These are phyloP conservation scores for Sextonia rubra DNA, from an alignment of 164 flowering plant genomes.

Conservation along the genomic window DNA sequence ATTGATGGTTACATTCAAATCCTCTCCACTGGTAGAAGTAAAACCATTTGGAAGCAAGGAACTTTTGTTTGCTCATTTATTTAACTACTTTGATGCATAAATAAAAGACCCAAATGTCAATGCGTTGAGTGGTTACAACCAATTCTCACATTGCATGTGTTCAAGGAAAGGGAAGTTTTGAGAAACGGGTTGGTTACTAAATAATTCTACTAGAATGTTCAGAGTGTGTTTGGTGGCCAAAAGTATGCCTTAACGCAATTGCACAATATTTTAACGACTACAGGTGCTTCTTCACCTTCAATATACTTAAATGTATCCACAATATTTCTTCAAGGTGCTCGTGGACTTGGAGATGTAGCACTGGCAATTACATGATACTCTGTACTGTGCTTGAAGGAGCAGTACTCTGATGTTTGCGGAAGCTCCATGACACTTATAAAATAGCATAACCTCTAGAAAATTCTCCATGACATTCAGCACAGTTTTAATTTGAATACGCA, in stretches of 20 bases:
- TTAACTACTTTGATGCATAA: conserved; percentile 43
- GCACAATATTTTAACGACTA: conserved; percentile 30
- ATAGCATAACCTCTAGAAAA: not conserved
- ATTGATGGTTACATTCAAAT: conserved; percentile 39
- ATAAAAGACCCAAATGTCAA: conserved; percentile 33
- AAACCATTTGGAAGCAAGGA: conserved; percentile 30
- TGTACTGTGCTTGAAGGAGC: not conserved
- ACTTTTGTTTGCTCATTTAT: conserved; percentile 39
- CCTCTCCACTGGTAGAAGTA: conserved; percentile 32
- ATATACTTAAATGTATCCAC: too few species aligned
- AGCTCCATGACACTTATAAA: not conserved
- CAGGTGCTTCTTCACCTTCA: too few species aligned
- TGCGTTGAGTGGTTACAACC: conserved; percentile 3
- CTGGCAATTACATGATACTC: too few species aligned
- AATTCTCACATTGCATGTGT: not conserved
- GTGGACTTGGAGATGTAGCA: too few species aligned
- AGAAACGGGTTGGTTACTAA: too few species aligned
- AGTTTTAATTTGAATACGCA: not conserved
- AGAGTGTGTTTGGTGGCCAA: conserved; percentile 4
- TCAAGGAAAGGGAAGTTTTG: too few species aligned
- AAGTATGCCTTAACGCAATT: conserved; percentile 46
- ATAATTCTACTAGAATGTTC: too few species aligned
- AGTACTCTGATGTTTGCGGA: not conserved
- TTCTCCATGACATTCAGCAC: not conserved
- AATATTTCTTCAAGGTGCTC: too few species aligned